Evolutionary conservation across 768 basidiomycete genomes (phyloP), one percentile per base, ranked within the genome.

Genomic region (Boletus eberwhitei): DNA sequence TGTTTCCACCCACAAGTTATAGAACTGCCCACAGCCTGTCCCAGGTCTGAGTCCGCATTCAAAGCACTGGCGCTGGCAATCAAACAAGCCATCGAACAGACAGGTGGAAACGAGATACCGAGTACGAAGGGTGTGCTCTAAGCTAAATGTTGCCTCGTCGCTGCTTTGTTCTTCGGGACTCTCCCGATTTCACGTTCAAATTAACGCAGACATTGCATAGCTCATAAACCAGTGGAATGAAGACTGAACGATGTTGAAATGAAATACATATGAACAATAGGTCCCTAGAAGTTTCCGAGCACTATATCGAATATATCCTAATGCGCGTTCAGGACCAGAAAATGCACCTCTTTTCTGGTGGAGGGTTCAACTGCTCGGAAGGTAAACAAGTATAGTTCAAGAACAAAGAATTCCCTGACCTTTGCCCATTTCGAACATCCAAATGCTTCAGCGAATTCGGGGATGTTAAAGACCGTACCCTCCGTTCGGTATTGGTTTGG

Each of bases 51-150:
- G 73, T 93, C 95, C 4, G 93, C 96, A 5, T 99, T 99, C 83
- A 99, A 99, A 74, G 96, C 97, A 1, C 74, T 98, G 19, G 97
- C 97, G 1, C 77, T 99, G 35, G 97, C 96, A 9, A 94, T 99
- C 60, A 85, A 88, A 52, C 86, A 98, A 71, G 97, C 97, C n/a
- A 89, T 97, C 59, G 84, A 92, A 68, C 79, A 79, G 51, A 98
- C 95, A 1, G 93, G 93, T 5, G 84, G 90, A 5, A 80, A 84
- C 60, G 97, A 99, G 54, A 85, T 98, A 31, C 96, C 96, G 0
- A 94, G 92, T 66, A 98, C 97, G 4, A 99, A 99, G 73, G 97
- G 97, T 42, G 95, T 98, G 7, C 75, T 99, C 48, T 85, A 69
- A 69, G 24, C n/a, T n/a, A 17, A 31, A 57, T 48, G 35, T 55